Base-by-base conservation (phyloP, 2,329 filamentous ascomycete genomes). In the Pseudogymnoascus destructans region DNA sequence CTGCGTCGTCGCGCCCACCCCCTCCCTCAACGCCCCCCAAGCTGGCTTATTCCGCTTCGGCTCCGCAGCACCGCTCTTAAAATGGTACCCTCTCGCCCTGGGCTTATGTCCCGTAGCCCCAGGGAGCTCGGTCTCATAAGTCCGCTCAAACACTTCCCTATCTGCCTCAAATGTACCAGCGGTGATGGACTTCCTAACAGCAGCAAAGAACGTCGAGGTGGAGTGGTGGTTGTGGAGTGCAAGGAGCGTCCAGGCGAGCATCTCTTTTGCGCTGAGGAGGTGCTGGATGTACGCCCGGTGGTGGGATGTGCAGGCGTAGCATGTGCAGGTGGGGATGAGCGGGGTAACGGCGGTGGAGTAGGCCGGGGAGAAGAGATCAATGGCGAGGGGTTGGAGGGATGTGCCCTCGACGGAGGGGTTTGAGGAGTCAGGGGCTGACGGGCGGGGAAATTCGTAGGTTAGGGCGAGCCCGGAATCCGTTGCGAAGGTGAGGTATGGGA, bases 161-260 rank as follows among this genome's bases (percentile, higher is more conserved):
- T 70, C 72, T 3, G 74, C 73, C 57, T 81, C 79, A 66, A 96
- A 96, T 0, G 70, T 73, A 1, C 74, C 71, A 0, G 70, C 70
- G 32, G 70, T 69, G 13, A 97, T 84, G 58, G 82, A 82, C 1
- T 71, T 68, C 17, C 92, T 82, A 5, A 95, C 75, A 0, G 76
- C 79, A 0, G 74, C 70, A 70, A 97, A 95, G 73, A 97, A 95
- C 0, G 73, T 66, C 49, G 80, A 78, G 57, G 95, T 71, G 6
- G 86, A 73, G 61, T 84, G 78, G 69, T 95, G 84, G 69, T 98
- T 98, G 73, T 98, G 93, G 3, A 95, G 79, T 70, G 97, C 92
- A 6, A 98, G 77, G 6, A 98, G 77, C 0, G 86, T 87, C 93
- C 93, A 98, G 21, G 86, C 92, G 3, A 96, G 81, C 93, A 98